These are phyloP conservation scores for Arachis stenosperma DNA, from an alignment of 306 rosid species.

Conservation along the genomic window DNA sequence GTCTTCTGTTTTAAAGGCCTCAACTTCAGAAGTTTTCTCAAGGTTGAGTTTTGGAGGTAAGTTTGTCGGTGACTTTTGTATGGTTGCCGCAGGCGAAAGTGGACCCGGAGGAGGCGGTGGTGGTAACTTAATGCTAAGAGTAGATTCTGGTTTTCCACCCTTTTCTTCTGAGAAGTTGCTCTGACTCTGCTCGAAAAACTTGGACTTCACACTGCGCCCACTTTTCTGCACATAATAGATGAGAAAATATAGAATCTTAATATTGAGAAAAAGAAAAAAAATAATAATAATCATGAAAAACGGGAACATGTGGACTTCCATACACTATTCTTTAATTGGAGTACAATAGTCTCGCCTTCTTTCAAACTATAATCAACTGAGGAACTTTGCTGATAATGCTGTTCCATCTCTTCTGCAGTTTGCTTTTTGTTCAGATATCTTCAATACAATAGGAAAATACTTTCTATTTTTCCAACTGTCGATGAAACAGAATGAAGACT, in stretches of 20 bases:
- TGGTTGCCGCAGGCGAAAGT: constrained; percentile 54
- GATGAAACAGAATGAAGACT: constrained; percentile 1
- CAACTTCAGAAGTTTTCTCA: constrained; percentile 50
- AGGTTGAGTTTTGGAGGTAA: constrained; percentile 63
- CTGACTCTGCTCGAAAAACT: constrained; percentile 59
- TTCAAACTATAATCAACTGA: constrained; percentile 89
- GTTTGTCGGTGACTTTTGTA: constrained; percentile 51
- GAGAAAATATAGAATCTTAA: constrained; percentile 3
- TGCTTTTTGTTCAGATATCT: constrained; percentile 93
- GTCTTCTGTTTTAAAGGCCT: constrained; percentile 42
- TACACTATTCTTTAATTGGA: constrained; percentile 78
- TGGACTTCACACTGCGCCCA: constrained; percentile 59
- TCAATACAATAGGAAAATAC: constrained; percentile 30
- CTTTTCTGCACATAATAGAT: constrained; percentile 61
- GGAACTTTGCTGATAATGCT: constrained; percentile 82
- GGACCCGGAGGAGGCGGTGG: constrained; percentile 93
- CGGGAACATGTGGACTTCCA: constrained; percentile 35
- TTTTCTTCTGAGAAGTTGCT: constrained; percentile 60
- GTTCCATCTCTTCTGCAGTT: constrained; percentile 98
- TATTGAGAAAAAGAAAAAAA: constrained; percentile 2
- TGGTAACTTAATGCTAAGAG: constrained; percentile 64
- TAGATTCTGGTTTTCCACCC: constrained; percentile 56
- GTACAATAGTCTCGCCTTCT: constrained; percentile 91
- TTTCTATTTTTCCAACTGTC: neutral
- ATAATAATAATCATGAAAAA: neutral